Evolutionary conservation across 2,329 filamentous ascomycete species (phyloP), one percentile per base, ranked within the genome.

Genomic region (Bisporella sp.): DNA sequence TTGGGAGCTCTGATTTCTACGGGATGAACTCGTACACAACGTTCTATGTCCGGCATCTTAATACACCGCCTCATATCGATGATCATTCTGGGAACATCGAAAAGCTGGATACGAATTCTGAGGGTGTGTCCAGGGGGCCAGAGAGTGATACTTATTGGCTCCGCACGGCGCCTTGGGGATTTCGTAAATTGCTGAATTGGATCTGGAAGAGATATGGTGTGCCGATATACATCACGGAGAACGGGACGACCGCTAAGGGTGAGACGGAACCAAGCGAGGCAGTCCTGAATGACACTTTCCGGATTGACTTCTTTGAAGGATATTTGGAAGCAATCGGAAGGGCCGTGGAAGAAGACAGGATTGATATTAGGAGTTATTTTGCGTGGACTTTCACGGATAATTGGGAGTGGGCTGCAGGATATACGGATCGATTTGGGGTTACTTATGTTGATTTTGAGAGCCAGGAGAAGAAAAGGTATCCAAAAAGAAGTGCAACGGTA

Each of bases 1-100:
- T 84, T 62, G 87, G 87, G 5, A 88, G 84, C 66, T 92, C 91
- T 66, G 89, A 95, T 73, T 95, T 92, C 69, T 95, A 93, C 68
- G 89, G 87, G 65, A 91, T 91, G 87, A 93, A 95, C 74, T 86
- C 89, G 73, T 95, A 95, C 74, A 90, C 87, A 48, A 84, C 87
- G 62, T 87, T 92, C 73, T 93, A 86, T 70, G 82, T 93, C 70
- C 83, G 82, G 66, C 83, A 90, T 71, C 78, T 79, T 63, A 75
- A 78, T 8, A 77, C 75, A 8, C 72, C 76, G 47, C 71, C 87
- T 1, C 74, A 79, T 1, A 72, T 74, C 5, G 76, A 85, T 48
- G 88, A 95, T 70, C 81, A 81, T 67, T 72, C 79, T 12, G 89
- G 89, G 47, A 85, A 93, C 67, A 71, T 93, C 40, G 86, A 92